phyloP scores from a whole-genome alignment of 257 asterid genomes.

The Nyctanthes arbortristis region DNA sequence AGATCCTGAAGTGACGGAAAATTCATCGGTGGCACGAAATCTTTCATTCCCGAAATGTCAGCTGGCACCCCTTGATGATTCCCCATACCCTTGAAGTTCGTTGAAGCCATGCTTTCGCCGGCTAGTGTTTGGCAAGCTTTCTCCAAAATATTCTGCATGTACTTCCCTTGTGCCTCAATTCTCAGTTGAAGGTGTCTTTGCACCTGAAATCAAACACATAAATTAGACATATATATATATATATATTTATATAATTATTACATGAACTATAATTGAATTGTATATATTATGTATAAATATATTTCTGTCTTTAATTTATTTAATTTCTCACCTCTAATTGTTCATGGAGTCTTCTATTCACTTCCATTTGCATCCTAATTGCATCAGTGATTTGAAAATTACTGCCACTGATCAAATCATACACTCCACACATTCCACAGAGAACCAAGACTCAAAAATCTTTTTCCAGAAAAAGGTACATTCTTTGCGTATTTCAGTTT shows the following conservation, averaged over 20 bases:
- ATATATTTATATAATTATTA: neutral
- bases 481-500: neutral
- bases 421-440: slow-evolving; percentile 27
- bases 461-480: slow-evolving; percentile 6
- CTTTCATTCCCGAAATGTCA: slow-evolving; percentile 48
- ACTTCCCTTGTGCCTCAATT: slow-evolving; percentile 97
- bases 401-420: slow-evolving; percentile 38
- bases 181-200: slow-evolving; percentile 95
- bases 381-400: slow-evolving; percentile 47
- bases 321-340: slow-evolving; percentile 71
- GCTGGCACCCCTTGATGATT: slow-evolving; percentile 26
- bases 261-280: neutral
- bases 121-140: slow-evolving; percentile 97
- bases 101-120: slow-evolving; percentile 61
- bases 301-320: no score
- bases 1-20: slow-evolving; percentile 86
- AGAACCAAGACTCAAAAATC: slow-evolving; percentile 12
- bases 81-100: slow-evolving; percentile 39
- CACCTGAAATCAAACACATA: slow-evolving; percentile 42
- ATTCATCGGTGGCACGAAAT: slow-evolving; percentile 42
- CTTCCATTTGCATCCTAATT: slow-evolving; percentile 99
- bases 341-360: slow-evolving; percentile 93
- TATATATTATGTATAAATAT: neutral
- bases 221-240: neutral
- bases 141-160: slow-evolving; percentile 93